phyloP scores from a whole-genome alignment of 768 basidiomycete species.

The Boletus rex-veris region DNA sequence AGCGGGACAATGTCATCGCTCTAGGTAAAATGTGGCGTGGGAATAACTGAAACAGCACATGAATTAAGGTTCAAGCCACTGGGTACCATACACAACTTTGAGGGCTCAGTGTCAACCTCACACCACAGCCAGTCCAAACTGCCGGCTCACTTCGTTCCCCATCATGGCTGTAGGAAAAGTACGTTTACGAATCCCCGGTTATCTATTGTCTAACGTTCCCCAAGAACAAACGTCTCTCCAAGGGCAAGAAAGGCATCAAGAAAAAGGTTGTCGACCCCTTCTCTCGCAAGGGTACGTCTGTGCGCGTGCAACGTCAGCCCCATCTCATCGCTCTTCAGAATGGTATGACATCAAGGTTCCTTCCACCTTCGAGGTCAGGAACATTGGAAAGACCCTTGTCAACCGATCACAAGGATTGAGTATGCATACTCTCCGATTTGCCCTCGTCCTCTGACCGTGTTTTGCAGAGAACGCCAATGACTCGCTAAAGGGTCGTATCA shows the following conservation, averaged over 20 bases:
- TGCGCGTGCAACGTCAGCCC: neutral
- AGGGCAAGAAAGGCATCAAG: slow-evolving; percentile 99
- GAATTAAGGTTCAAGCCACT: slow-evolving; percentile 64
- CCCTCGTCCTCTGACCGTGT: slow-evolving; percentile 7
- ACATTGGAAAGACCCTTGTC: slow-evolving; percentile 97
- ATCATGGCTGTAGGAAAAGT: slow-evolving; percentile 91
- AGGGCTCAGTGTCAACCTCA: slow-evolving; percentile 8
- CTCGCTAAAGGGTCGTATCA: slow-evolving; percentile 93
- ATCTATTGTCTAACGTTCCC: slow-evolving; percentile 1
- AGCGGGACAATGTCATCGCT: slow-evolving; percentile 43
- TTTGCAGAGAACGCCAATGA: slow-evolving; percentile 93
- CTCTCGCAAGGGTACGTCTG: slow-evolving; percentile 86
- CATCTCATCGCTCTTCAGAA: slow-evolving; percentile 46
- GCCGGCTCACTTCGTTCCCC: slow-evolving; percentile 41
- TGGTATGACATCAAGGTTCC: slow-evolving; percentile 99
- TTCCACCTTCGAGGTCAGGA: slow-evolving; percentile 93
- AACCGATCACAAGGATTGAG: slow-evolving; percentile 98
- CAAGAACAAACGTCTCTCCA: slow-evolving; percentile 96
- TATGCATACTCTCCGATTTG: slow-evolving; percentile 44
- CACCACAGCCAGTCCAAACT: slow-evolving; percentile 47
- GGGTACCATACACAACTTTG: slow-evolving; percentile 14
- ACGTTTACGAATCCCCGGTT: slow-evolving; percentile 18
- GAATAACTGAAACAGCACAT: slow-evolving; percentile 38
- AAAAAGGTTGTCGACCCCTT: slow-evolving; percentile 99
- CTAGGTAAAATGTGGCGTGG: slow-evolving; percentile 35